Evolutionary conservation across 352 stramenopile genomes (phyloP), one percentile per base, ranked within the genome.

Genomic region (Pythium utonaiense): DNA sequence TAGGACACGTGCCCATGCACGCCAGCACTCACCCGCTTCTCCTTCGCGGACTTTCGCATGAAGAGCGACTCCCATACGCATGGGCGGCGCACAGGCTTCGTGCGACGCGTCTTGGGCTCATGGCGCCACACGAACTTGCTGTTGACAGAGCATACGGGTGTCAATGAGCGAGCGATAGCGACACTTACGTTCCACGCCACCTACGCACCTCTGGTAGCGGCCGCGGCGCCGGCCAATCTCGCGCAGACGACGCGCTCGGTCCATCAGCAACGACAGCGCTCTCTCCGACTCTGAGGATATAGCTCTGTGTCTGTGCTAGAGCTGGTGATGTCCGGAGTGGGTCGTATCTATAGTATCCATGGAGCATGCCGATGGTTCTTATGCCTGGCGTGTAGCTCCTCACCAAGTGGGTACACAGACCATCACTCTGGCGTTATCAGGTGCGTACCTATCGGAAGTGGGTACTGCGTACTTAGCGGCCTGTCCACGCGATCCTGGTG

Each of bases 61-160:
- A 93, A 91, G 28, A 89, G 64, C 40, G 83, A 91, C 48, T 93
- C 80, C 80, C 80, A 93, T 1, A 77, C 65, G 34, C 64, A 22
- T 7, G 38, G 31, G 21, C 65, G 74, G 0, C 38, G 57, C 24
- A 86, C 60, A 8, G 51, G 61, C 55, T 76, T 78, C 7, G 64
- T 54, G 17, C 50, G 60, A 14, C 64, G 67, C 22, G 77, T 83
- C 53, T 85, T 86, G 12, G 73, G 75, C 41, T 77, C 78, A 72
- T 80, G 50, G 21, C 78, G 74, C 13, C 25, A 41, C 16, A 49
- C 55, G 27, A 89, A 89, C 52, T 86, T 89, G 71, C 78, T 88
- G 49, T 8, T 16, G 36, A 48, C 19, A 4, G 19, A 49, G 4
- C 13, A n/a, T 44, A 8, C 38, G 22, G n/a, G n/a, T 34, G 10